Evolutionary conservation across 179 eudicot genomes (phyloP).

Genomic region (Patellifolia procumbens): DNA sequence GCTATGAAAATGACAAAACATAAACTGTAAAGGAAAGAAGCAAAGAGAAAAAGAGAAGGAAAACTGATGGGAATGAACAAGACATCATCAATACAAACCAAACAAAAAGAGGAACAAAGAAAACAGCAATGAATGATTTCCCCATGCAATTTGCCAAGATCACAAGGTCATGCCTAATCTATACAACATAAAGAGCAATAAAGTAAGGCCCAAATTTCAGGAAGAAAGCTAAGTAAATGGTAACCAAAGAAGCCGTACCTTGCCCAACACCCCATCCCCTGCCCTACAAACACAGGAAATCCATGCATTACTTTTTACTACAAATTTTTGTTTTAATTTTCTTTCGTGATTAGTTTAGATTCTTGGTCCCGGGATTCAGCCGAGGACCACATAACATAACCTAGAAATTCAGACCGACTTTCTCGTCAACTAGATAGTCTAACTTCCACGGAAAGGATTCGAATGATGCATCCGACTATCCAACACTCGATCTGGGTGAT

Average conservation of each 20-base stretch:
- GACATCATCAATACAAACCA: constrained; percentile 8
- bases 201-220: constrained; percentile 15
- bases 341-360: not conserved
- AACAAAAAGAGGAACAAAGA: constrained; percentile 4
- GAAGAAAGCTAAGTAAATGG: not conserved
- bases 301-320: not conserved
- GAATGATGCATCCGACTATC: too few species aligned
- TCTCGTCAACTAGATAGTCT: too few species aligned
- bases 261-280: constrained; percentile 9
- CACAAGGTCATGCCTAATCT: constrained; percentile 3
- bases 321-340: not conserved
- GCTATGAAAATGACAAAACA: not conserved
- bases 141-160: constrained; percentile 11
- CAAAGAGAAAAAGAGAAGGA: not conserved
- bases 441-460: too few species aligned
- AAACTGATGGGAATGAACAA: not conserved
- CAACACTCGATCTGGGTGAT: not conserved
- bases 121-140: not conserved
- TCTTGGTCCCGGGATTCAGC: not conserved
- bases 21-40: not conserved
- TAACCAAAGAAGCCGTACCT: not conserved
- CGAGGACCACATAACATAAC: not conserved
- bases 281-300: not conserved
- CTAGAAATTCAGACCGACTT: not conserved
- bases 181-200: not conserved